phyloP scores from a whole-genome alignment of 345 rosid genomes.

The Abelmoschus esculentus region DNA sequence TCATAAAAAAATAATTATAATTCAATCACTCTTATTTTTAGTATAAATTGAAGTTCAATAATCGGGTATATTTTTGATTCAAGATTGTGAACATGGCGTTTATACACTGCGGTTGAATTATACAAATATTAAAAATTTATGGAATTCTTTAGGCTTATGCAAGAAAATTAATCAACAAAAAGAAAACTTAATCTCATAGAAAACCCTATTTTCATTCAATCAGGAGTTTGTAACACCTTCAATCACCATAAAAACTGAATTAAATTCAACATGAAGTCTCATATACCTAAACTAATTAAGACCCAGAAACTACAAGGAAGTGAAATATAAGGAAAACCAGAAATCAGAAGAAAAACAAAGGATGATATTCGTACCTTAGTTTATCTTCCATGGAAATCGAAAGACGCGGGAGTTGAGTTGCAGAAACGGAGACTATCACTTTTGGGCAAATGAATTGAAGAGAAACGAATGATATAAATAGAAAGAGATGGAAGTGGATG shows the following conservation, averaged over 20 bases:
- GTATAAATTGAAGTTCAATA: not conserved
- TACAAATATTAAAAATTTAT: too few species aligned
- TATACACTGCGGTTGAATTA: too few species aligned
- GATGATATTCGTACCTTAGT: not conserved
- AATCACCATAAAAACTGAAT: too few species aligned
- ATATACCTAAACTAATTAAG: not conserved
- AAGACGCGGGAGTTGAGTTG: not conserved
- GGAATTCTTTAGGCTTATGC: too few species aligned
- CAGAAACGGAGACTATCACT: not conserved
- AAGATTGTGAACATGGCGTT: not conserved
- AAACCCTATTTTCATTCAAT: too few species aligned
- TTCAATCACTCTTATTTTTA: not conserved
- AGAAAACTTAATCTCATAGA: too few species aligned
- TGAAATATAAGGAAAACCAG: not conserved
- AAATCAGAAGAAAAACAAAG: not conserved
- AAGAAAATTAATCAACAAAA: too few species aligned
- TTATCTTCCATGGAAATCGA: not conserved
- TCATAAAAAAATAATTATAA: not conserved
- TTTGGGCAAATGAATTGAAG: not conserved
- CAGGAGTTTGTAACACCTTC: too few species aligned
- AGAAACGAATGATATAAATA: not conserved
- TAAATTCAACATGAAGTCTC: not conserved
- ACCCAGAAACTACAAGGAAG: not conserved
- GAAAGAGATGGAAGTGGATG: too few species aligned
- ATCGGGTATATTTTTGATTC: not conserved